Evolutionary conservation across 768 basidiomycete genomes (phyloP).

Genomic region (Lentinula edodes): DNA sequence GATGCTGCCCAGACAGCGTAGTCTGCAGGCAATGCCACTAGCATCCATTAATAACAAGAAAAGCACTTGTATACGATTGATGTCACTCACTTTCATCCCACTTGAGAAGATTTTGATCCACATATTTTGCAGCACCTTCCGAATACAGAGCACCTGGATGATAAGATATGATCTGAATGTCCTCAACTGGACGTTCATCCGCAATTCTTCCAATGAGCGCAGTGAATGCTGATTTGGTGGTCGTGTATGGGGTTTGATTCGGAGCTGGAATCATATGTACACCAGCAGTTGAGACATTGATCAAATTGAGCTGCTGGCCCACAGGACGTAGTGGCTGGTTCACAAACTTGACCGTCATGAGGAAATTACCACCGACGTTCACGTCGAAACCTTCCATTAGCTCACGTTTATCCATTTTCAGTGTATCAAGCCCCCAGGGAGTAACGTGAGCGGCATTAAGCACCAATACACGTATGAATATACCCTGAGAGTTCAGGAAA

Average conservation of each 20-base stretch:
- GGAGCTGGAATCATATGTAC: not conserved
- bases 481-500: not conserved
- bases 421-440: not conserved
- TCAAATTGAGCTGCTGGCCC: not conserved
- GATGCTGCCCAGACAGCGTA: constrained; percentile 1
- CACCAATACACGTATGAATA: not conserved
- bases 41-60: not conserved
- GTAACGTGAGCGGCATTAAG: not conserved
- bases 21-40: not conserved
- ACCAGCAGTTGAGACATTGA: not conserved
- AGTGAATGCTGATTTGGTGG: not conserved
- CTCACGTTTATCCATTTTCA: not conserved
- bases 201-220: not conserved
- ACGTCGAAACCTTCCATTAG: not conserved
- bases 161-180: not conserved
- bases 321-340: not conserved
- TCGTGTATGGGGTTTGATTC: not conserved
- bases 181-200: not conserved
- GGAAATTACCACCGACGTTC: not conserved
- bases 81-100: not conserved
- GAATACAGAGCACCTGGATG: not conserved
- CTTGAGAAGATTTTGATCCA: not conserved
- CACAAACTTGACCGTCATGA: not conserved
- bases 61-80: not conserved
- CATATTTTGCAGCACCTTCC: not conserved